Conservation (phyloP, 106 monocot genomes). For the Phalaenopsis aphrodite region DNA sequence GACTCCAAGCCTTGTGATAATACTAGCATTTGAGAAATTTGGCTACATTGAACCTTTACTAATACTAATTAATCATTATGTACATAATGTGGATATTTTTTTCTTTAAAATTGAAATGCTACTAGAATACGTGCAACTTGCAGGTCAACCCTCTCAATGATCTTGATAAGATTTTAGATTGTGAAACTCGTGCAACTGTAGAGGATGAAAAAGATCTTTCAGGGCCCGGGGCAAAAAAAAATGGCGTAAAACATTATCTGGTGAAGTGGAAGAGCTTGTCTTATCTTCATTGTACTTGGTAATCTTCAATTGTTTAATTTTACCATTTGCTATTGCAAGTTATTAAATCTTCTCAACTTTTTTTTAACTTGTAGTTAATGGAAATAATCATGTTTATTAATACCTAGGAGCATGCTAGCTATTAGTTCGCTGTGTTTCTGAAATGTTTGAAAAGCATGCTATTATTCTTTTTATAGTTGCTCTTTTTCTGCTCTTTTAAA, state of each 20-base stretch:
- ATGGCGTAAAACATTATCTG: conserved; percentile 60
- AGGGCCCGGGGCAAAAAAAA: conserved; percentile 36
- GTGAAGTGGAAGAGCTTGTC: conserved; percentile 98
- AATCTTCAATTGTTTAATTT: background rate
- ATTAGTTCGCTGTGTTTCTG: background rate
- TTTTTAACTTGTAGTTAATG: background rate
- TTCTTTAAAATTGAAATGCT: background rate
- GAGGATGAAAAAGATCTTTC: conserved; percentile 28
- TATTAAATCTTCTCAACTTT: background rate
- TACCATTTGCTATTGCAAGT: background rate
- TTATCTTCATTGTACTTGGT: conserved; percentile 89
- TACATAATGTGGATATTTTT: background rate
- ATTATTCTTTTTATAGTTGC: background rate
- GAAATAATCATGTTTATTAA: background rate
- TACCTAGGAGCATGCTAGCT: background rate
- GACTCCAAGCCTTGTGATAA: background rate
- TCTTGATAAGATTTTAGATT: conserved; percentile 86
- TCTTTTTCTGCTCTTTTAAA: background rate
- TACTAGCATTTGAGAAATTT: background rate
- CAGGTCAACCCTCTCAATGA: conserved; percentile 78
- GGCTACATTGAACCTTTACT: background rate
- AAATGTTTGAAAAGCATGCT: background rate
- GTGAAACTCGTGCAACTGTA: conserved; percentile 40
- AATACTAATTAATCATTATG: background rate
- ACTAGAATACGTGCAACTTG: conserved; percentile 8